A percentile compares a stretch with the other conserved stretches of the same genome.
Evolutionary conservation across 148 eudicot genomes (phyloP).

Genomic region (Rhododendron henanense): DNA sequence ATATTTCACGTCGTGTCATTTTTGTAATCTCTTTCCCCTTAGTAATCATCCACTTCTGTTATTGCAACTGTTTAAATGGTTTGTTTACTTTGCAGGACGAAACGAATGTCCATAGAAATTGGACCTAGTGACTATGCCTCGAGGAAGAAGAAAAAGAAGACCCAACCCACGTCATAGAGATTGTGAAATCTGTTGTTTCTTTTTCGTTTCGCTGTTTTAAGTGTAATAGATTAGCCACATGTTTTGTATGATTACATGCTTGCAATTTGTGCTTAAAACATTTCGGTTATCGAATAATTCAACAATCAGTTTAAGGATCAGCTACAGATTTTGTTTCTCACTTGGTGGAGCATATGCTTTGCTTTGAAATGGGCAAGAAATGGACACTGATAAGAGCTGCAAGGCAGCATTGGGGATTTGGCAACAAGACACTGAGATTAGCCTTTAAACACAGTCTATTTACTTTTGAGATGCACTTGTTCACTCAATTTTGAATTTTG

Average conservation of each 20-base stretch:
- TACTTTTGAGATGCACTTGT: neutral
- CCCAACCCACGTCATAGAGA: conserved; percentile 26
- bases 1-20: neutral
- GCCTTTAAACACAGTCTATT: neutral
- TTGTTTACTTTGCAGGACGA: conserved; percentile 47
- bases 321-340: neutral
- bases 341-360: neutral
- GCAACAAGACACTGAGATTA: neutral
- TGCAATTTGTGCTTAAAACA: neutral
- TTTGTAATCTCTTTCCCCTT: neutral
- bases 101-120: conserved; percentile 74
- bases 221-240: neutral
- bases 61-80: neutral
- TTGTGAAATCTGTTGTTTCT: neutral
- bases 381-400: neutral
- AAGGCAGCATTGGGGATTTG: neutral
- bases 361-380: neutral
- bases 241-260: neutral
- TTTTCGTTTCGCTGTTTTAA: neutral
- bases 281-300: neutral
- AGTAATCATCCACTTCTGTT: neutral
- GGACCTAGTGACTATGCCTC: conserved; percentile 75
- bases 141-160: conserved; percentile 79
- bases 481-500: neutral
- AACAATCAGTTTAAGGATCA: neutral